Conservation (phyloP, 2,329 filamentous ascomycete species). For the Magnaporthiopsis poae region DNA sequence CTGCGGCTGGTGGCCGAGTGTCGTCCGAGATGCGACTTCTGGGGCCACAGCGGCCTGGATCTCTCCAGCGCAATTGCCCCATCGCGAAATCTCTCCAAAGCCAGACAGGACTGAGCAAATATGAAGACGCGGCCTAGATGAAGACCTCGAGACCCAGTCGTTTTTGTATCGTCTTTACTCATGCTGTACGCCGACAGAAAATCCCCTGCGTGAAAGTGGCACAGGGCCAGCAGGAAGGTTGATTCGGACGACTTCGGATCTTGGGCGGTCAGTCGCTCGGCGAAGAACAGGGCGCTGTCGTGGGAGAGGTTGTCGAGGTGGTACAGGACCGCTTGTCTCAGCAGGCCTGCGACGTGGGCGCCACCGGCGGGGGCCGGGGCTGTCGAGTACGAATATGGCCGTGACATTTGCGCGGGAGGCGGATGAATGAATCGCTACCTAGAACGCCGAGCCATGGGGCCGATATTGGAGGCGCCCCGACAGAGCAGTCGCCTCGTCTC, state of each 20-base stretch:
- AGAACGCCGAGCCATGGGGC: slow-evolving; percentile 13
- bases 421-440: slow-evolving; percentile 7
- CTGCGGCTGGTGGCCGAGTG: slow-evolving; percentile 69
- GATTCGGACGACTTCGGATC: slow-evolving; percentile 74
- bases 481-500: not conserved
- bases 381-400: slow-evolving; percentile 9
- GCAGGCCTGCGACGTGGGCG: slow-evolving; percentile 36
- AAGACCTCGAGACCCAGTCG: slow-evolving; percentile 56
- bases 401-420: slow-evolving; percentile 10
- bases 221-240: slow-evolving; percentile 72
- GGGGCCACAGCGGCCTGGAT: slow-evolving; percentile 63
- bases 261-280: slow-evolving; percentile 74
- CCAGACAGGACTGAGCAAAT: slow-evolving; percentile 80
- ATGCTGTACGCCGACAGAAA: slow-evolving; percentile 77
- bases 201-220: slow-evolving; percentile 73
- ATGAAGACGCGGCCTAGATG: slow-evolving; percentile 85
- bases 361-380: slow-evolving; percentile 44
- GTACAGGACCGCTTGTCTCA: slow-evolving; percentile 54
- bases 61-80: slow-evolving; percentile 79
- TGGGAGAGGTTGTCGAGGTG: slow-evolving; percentile 81
- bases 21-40: slow-evolving; percentile 68
- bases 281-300: slow-evolving; percentile 87
- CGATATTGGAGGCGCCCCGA: not conserved
- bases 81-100: slow-evolving; percentile 67
- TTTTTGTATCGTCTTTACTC: slow-evolving; percentile 63